phyloP scores from a whole-genome alignment of 1,284 basidiomycete species.

The Peniophora sp. region DNA sequence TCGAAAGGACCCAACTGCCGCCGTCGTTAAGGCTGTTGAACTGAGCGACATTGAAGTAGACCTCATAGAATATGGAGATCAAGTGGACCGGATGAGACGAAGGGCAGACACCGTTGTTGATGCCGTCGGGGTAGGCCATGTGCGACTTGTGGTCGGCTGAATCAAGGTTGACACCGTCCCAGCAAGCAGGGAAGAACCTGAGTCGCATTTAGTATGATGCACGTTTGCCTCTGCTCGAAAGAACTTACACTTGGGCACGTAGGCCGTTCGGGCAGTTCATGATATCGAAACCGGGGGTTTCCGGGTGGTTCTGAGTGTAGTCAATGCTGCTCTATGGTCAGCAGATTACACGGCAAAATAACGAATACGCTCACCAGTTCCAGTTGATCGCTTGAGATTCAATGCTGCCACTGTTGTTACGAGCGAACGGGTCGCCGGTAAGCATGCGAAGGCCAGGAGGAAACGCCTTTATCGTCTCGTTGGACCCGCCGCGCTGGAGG shows the following conservation, averaged over 20 bases:
- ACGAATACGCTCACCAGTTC: slow-evolving; percentile 21
- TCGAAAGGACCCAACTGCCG: slow-evolving; percentile 22
- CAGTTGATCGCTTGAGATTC: slow-evolving; percentile 33
- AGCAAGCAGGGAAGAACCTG: slow-evolving; percentile 33
- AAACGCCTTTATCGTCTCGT: slow-evolving; percentile 17
- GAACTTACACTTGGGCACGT: slow-evolving; percentile 26
- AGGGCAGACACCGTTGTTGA: slow-evolving; percentile 25
- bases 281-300: slow-evolving; percentile 21
- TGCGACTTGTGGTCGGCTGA: slow-evolving; percentile 46
- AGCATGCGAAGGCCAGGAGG: slow-evolving; percentile 29
- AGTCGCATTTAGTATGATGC: too few relatives aligned
- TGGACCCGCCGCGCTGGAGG: slow-evolving; percentile 14
- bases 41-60: slow-evolving; percentile 14
- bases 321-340: slow-evolving; percentile 7
- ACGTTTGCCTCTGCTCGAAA: too few relatives aligned
- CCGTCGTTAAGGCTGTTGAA: slow-evolving; percentile 15
- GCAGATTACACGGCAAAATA: background rate
- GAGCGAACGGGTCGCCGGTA: slow-evolving; percentile 27
- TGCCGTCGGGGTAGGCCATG: slow-evolving; percentile 37
- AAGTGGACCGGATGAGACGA: slow-evolving; percentile 20
- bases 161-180: slow-evolving; percentile 37
- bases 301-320: slow-evolving; percentile 16
- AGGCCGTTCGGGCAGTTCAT: slow-evolving; percentile 30
- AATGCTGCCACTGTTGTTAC: slow-evolving; percentile 25
- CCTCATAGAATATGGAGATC: slow-evolving; percentile 24